Evolutionary conservation across 306 rosid species (phyloP), one percentile per base, ranked within the genome.

Genomic region (Clitoria ternatea): DNA sequence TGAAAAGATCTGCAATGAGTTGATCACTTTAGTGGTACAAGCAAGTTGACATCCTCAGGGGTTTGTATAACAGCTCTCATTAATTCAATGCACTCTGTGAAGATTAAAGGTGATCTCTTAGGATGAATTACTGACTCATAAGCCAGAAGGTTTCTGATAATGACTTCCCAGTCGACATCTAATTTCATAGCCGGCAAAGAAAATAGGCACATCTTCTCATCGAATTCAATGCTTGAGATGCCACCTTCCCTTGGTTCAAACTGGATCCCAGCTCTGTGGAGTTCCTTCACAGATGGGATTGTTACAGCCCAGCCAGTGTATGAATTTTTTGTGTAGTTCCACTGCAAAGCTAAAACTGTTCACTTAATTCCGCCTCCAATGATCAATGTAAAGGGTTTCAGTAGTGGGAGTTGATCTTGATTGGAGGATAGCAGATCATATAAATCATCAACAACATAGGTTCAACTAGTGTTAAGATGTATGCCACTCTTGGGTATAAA

Each of bases 61-160:
- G 65, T 61, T 11, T 61, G 5, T 2, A 76, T 23, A 3, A 80
- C 35, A 14, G 52, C 78, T 19, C 49, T 42, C 85, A 76, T 83
- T 7, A 76, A 4, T 43, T 83, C 75, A 0, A 52, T 0, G 42
- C 72, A 83, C 69, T 22, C 29, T 3, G 23, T 0, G 40, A 55
- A 27, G 40, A 55, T 7, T 0, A 55, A 29, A 13, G 40, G 13
- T n/a, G n/a, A n/a, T 27, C 62, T 19, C 2, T 39, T 4, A 14
- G 44, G 6, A 33, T 33, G 3, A 4, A 13, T 55, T 8, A 27
- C 3, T 29, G 62, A n/a, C 13, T 55, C 62, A 3, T 55, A 55
- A 0, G 62, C 62, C 10, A 55, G 2, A 5, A 55, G 40, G 62
- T 55, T 55, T 55, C 62, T 55, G 6, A 55, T 29, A 0, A 55